Evolutionary conservation across 495 filamentous ascomycete genomes (phyloP), one percentile per base, ranked within the genome.

Genomic region (Penicillium riverlandense): DNA sequence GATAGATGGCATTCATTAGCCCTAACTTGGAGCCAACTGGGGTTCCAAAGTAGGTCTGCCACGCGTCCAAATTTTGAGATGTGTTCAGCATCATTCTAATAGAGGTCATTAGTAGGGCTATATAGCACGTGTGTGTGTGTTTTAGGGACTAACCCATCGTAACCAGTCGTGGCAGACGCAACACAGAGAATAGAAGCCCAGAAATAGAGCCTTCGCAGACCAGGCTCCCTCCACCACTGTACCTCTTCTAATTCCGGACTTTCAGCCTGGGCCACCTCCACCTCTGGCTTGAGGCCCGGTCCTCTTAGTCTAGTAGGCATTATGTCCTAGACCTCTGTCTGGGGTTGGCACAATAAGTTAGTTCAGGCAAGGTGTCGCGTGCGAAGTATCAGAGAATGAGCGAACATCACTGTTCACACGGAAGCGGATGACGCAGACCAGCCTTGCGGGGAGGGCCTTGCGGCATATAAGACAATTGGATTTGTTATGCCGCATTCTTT

Each of bases 81-180:
- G 51, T 55, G 38, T 65, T 62, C 27, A 65, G 56, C 59, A 65
- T 62, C 49, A 53, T 53, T 49, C 53, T 50, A 35, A 16, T 16
- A 16, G 4, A 16, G 4, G 4, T 16, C 15, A 16, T 16, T 16
- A 16, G 15, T 11, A 14, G 5, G 13, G 0, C 11, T 4, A 11
- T n/a, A 14, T 2, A 12, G 28, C 9, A 27, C 12, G 2, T 7
- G 28, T 9, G 1, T 37, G 7, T n/a, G 2, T 37, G 2, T 14
- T 14, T n/a, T 15, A 37, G 47, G 6, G 11, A 39, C 58, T 35
- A 58, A 67, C 67, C 69, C 77, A 61, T 84, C 80, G 57, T 82
- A 84, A 44, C 80, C 80, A 13, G 79, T 84, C 13, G 78, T 84
- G 31, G 77, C 78, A 36, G 80, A 83, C 5, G 77, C 78, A 47